These are phyloP conservation scores for Salix arbutifolia DNA, from an alignment of 345 rosid species.

Conservation along the genomic window DNA sequence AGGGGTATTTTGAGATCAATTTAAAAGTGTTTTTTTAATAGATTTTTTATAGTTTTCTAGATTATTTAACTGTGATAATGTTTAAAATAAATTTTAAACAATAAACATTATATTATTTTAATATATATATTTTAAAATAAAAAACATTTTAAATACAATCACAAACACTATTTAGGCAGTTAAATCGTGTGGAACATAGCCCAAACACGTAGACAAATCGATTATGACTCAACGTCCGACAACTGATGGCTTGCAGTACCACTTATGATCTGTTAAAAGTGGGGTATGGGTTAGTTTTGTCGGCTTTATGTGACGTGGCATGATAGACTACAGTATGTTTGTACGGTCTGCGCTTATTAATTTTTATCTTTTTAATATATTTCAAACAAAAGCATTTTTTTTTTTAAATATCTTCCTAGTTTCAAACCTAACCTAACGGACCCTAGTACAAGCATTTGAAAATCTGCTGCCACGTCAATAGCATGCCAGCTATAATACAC, in stretches of 20 bases:
- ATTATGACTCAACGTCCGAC: constrained; percentile 9
- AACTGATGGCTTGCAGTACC: not conserved
- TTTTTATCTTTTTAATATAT: no score
- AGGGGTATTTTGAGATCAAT: no score
- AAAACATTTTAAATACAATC: no score
- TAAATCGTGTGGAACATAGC: not conserved
- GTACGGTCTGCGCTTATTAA: no score
- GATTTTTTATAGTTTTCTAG: no score
- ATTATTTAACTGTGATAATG: no score
- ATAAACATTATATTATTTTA: no score
- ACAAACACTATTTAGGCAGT: not conserved
- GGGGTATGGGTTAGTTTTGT: constrained; percentile 15
- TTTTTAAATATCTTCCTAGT: no score
- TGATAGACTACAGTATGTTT: not conserved
- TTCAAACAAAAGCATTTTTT: no score
- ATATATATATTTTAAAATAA: no score
- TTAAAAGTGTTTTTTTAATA: no score
- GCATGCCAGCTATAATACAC: constrained; percentile 54
- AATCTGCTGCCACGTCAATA: constrained; percentile 22
- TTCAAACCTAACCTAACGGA: constrained; percentile 14
- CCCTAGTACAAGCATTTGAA: constrained; percentile 26
- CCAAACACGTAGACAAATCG: not conserved
- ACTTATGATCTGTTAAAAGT: not conserved
- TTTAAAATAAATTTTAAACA: no score
- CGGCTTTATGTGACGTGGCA: constrained; percentile 24